Evolutionary conservation across 2,329 filamentous ascomycete genomes (phyloP).

Genomic region (Diaporthe australafricana): DNA sequence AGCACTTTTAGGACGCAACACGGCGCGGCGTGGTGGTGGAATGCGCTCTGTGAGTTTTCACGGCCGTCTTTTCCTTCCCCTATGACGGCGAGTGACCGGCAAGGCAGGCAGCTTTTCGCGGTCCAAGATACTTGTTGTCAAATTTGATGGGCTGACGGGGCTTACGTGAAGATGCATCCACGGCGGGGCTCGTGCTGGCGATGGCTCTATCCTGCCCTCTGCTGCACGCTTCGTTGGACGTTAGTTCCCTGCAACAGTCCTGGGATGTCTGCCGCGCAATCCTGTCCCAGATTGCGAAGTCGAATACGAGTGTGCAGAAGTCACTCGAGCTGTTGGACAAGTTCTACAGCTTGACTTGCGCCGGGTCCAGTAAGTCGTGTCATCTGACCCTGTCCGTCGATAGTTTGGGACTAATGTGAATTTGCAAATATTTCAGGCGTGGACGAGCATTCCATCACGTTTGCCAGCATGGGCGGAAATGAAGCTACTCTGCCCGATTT

Average conservation of each 20-base stretch:
- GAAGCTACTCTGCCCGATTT: conserved; percentile 11
- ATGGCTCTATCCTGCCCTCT: conserved; percentile 37
- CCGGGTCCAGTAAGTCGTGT: neutral
- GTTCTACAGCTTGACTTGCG: neutral
- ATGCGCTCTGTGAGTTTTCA: conserved; percentile 38
- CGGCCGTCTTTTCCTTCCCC: neutral
- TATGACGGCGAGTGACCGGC: neutral
- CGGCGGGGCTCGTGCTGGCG: conserved; percentile 39
- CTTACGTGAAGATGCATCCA: conserved; percentile 37
- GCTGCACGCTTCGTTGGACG: neutral
- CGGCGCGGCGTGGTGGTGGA: conserved; percentile 42
- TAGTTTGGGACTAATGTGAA: neutral
- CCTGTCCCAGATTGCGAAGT: neutral
- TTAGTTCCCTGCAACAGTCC: neutral
- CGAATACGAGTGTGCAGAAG: neutral
- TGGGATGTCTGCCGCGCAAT: neutral
- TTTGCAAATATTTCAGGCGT: neutral
- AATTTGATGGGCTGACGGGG: neutral
- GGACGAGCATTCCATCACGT: neutral
- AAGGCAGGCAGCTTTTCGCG: neutral
- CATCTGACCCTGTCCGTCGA: neutral
- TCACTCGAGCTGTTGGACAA: neutral
- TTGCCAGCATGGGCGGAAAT: neutral
- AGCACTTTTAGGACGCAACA: conserved; percentile 37
- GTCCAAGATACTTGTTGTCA: neutral